Percentiles rank a stretch among this genome's conserved stretches.
These are phyloP conservation scores for Bathelium albidoporum DNA, from an alignment of 495 filamentous ascomycete genomes.

Conservation along the genomic window DNA sequence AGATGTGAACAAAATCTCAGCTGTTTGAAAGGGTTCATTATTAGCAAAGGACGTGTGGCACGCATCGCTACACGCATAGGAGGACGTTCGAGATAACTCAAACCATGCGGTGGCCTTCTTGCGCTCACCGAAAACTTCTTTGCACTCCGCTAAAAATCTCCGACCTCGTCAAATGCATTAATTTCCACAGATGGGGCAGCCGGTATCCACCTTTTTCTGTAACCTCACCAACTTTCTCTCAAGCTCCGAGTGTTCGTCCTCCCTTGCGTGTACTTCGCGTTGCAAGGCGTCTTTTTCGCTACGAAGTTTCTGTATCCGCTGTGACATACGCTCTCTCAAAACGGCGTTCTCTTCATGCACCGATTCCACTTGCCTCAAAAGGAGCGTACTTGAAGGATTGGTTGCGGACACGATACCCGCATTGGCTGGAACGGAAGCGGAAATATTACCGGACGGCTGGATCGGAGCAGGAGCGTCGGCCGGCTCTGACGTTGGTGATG, in stretches of 20 bases:
- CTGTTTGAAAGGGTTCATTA: too few species aligned
- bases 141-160: too few species aligned
- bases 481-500: background rate
- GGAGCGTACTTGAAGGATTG: conserved; percentile 6
- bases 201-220: conserved; percentile 7
- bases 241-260: conserved; percentile 21
- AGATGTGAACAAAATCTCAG: too few species aligned
- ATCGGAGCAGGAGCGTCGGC: background rate
- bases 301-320: conserved; percentile 18
- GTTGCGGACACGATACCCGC: background rate
- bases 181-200: background rate
- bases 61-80: too few species aligned
- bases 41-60: too few species aligned
- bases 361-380: conserved; percentile 13
- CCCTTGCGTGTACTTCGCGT: conserved; percentile 21
- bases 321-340: conserved; percentile 20
- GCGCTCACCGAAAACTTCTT: too few species aligned
- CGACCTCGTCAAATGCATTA: background rate
- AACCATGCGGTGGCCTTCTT: too few species aligned
- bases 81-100: too few species aligned
- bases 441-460: background rate
- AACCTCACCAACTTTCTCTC: conserved; percentile 21
- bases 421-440: background rate
- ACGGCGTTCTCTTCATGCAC: conserved; percentile 20
- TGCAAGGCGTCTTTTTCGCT: conserved; percentile 23